Conservation (phyloP, 1,284 basidiomycete genomes). For the Waitea zeae region DNA sequence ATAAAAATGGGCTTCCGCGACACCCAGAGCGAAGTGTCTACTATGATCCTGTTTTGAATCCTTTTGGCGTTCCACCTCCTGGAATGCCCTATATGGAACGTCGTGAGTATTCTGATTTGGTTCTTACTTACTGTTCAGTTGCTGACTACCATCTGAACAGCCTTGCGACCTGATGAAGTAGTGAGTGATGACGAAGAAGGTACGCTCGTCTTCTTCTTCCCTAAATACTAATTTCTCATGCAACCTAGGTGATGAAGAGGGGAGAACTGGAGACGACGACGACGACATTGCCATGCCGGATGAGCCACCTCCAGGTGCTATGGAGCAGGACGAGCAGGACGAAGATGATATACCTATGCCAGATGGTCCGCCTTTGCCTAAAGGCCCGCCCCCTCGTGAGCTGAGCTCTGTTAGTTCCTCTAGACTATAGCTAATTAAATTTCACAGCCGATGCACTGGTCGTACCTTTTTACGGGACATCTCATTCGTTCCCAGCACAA, state of each 20-base stretch:
- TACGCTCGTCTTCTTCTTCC: conserved; percentile 8
- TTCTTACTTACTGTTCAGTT: neutral
- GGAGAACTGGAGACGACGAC: conserved; percentile 14
- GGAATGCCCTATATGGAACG: conserved; percentile 89
- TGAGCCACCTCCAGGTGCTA: conserved; percentile 47
- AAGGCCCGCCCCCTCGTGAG: conserved; percentile 49
- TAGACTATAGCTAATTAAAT: neutral
- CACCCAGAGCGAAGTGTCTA: conserved; percentile 85
- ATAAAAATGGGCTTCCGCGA: conserved; percentile 65
- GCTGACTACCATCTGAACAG: conserved; percentile 16
- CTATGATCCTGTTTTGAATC: conserved; percentile 88
- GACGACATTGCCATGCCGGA: conserved; percentile 57
- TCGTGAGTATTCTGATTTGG: conserved; percentile 29
- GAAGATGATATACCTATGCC: conserved; percentile 83
- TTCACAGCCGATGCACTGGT: neutral
- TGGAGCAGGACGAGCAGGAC: conserved; percentile 25
- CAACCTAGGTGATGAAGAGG: neutral
- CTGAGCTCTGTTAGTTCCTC: conserved; percentile 7
- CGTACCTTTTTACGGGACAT: conserved; percentile 2
- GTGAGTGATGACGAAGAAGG: conserved; percentile 38
- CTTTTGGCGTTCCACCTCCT: conserved; percentile 88
- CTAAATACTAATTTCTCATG: too few relatives aligned
- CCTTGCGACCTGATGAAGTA: conserved; percentile 41
- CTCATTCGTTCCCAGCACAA: conserved; percentile 10
- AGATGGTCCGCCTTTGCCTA: conserved; percentile 10